Evolutionary conservation across 768 basidiomycete species (phyloP), one percentile per base, ranked within the genome.

Genomic region (Tricholomella constricta): DNA sequence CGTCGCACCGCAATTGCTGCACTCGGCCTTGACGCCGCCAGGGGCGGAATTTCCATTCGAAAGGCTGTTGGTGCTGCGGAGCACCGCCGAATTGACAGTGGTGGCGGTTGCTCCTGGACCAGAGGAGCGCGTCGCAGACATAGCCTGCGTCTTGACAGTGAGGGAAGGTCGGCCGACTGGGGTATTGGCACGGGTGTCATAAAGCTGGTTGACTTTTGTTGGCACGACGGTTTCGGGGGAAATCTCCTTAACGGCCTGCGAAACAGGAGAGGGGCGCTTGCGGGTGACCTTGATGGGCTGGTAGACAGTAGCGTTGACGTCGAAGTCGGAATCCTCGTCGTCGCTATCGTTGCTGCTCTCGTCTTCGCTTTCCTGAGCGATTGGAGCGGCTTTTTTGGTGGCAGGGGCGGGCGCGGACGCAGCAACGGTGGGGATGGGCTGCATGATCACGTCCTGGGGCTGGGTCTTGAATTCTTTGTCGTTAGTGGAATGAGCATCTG

Each of bases 1-100:
- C 0, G 90, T 93, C 4, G 91, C 91, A 19, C 91, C 91, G 61
- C 91, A 93, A 68, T 92, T 93, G 6, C 86, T 86, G 63, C 91
- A 93, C 61, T 92, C 91, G 6, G 89, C 88, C 72, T 92, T 93
- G 53, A 79, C 78, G 37, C 80, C 79, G 8, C 79, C 80, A 1
- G 80, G 80, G 11, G 76, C 79, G 20, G 75, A 72, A 62, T 80
- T 78, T 14, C 60, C 60, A 32, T 51, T 56, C 10, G 38, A 58
- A 1, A 56, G 52, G 31, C 22, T 43, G 19, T 23, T 52, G 6
- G 63, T 62, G 40, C 72, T 69, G 34, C 75, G 71, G 20, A 76
- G 64, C 11, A 78, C 68, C 3, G 76, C 70, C 6, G 78, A 73
- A 58, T 79, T 81, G 31, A 82, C 67, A 57, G 74, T 83, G 22